These are phyloP conservation scores for Calocybe indica DNA, from an alignment of 768 basidiomycete species.

Conservation along the genomic window DNA sequence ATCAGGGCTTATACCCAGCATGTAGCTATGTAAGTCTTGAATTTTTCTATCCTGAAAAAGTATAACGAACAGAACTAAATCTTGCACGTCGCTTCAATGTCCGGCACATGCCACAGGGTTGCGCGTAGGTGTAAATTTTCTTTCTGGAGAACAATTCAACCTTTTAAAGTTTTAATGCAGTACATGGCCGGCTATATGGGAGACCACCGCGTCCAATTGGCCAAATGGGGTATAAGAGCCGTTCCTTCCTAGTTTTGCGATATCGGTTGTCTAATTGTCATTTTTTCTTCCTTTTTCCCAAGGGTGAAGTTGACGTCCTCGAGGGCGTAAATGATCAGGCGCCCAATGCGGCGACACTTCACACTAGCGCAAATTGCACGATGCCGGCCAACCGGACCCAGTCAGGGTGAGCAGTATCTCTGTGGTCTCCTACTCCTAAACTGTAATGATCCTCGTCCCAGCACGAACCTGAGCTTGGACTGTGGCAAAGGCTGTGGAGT, in stretches of 20 bases:
- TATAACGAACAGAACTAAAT: no score
- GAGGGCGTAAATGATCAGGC: conserved; percentile 53
- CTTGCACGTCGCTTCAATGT: not conserved
- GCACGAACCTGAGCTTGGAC: conserved; percentile 18
- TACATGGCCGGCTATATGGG: conserved; percentile 53
- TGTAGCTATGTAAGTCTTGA: not conserved
- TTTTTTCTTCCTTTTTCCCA: not conserved
- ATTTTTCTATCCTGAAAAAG: no score
- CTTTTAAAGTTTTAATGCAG: conserved; percentile 9
- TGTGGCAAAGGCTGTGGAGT: conserved; percentile 52
- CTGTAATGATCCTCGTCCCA: no score
- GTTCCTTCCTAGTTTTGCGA: conserved; percentile 18
- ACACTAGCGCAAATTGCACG: conserved; percentile 39
- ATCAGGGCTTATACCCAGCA: not conserved
- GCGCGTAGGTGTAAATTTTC: conserved; percentile 17
- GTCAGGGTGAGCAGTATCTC: not conserved
- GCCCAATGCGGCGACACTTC: conserved; percentile 49
- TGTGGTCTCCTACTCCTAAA: not conserved
- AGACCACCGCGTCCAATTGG: conserved; percentile 44
- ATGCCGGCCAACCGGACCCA: not conserved
- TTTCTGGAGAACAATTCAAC: not conserved
- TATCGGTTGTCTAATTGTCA: conserved; percentile 35
- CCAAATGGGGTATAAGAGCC: conserved; percentile 26
- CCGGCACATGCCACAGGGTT: conserved; percentile 32
- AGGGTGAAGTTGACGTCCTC: conserved; percentile 45